These are phyloP conservation scores for Salvia rosmarinus DNA, from an alignment of 257 asterid genomes.

Conservation along the genomic window DNA sequence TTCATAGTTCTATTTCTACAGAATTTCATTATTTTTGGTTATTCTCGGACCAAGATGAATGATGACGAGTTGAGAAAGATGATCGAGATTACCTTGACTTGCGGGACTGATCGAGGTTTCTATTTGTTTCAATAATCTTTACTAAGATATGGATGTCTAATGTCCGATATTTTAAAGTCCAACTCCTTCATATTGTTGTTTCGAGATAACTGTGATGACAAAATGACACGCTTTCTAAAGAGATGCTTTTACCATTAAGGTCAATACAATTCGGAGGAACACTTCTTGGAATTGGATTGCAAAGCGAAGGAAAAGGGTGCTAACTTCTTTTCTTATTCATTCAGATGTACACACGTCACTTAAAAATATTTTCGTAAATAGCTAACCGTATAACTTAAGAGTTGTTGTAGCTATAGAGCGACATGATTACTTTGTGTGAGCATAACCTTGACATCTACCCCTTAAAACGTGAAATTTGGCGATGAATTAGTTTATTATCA, in stretches of 20 bases:
- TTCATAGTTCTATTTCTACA: no score
- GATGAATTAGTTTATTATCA: not conserved
- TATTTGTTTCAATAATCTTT: no score
- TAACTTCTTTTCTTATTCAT: not conserved
- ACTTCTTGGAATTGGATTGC: conserved; percentile 60
- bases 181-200: conserved; percentile 22
- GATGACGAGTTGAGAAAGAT: no score
- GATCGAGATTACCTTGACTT: no score
- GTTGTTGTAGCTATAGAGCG: not conserved
- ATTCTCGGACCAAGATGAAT: no score
- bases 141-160: not conserved
- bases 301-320: conserved; percentile 73
- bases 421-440: not conserved
- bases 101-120: no score
- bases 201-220: conserved; percentile 73
- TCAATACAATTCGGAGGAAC: conserved; percentile 73
- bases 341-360: not conserved
- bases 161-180: not conserved
- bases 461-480: not conserved
- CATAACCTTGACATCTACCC: not conserved
- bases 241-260: conserved; percentile 87
- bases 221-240: conserved; percentile 70
- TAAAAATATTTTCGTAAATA: not conserved
- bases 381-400: not conserved
- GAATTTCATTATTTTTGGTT: no score